Base-by-base conservation (phyloP, 1,139 yeast species). In the Suhomyces taliae region DNA sequence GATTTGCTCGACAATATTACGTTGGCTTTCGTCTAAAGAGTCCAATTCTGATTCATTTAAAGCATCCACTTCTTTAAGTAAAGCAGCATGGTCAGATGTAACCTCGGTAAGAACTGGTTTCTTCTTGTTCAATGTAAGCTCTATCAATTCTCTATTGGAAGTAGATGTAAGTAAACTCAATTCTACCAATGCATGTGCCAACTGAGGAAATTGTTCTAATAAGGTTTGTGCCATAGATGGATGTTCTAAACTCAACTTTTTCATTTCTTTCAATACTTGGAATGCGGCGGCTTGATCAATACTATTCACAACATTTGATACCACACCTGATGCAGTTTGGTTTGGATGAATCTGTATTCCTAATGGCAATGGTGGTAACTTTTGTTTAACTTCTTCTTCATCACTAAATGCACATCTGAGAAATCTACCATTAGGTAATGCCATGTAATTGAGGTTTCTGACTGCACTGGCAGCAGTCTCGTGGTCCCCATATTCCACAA, bases 381-480 rank as follows among this genome's bases (percentile, higher is more conserved):
- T 44, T 10, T 50, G 53, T 45, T 43, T 52, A 36, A 42, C 50
- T 5, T 41, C 52, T 4, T 43, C 43, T 10, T 50, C 52, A n/a
- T 39, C 49, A 40, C 90, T 73, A 61, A 84, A 85, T 26, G 89
- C 87, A 56, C 96, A 95, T 54, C 86, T 82, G 44, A 91, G 67
- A 40, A 72, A 60, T 11, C 66, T 73, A 51, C 96, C 72, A 48
- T 82, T 81, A 0, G 96, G 96, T 41, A 91, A 79, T 31, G 81
- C 77, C 67, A 86, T 85, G 54, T 89, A 87, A 64, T 89, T 88
- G 55, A 91, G 72, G 67, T 91, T 93, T 49, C 98, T 74, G 15
- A 90, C 96, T 0, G 98, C 98, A 12, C 95, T 85, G 2, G 89
- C 84, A 1, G 97, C 97, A 0, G 97, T 87, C 56, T 88, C 96